Base-by-base conservation (phyloP, 352 stramenopile species). In the Albugo laibachii region DNA sequence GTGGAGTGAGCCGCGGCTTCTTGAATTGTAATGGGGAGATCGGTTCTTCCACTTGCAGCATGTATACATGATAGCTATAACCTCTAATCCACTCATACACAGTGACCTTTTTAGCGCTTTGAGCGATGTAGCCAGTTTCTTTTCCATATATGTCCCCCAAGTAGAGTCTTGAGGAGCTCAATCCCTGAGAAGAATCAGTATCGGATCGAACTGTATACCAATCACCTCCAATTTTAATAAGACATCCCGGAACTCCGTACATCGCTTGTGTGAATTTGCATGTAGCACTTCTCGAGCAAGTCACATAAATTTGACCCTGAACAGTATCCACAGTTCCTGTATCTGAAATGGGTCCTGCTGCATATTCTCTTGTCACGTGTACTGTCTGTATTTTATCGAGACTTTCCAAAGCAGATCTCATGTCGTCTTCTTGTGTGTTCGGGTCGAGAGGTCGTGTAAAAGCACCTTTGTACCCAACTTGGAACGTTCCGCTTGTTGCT, bases 1-100 rank as follows among this genome's bases (percentile, higher is more conserved):
- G 41, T 11, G 71, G 71, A 34, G 65, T 62, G 34, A 82, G 41
- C 0, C 69, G 61, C 0, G 72, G 72, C 35, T 80, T 66, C 50
- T 82, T 82, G 10, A 69, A 48, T 1, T 58, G 59, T 21, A 84
- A 42, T 35, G 77, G 78, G 2, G 13, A 35, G 1, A 84, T 50
- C 1, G 65, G 61, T 38, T 47, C 41, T 12, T 51, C 42, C 11
- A 84, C 57, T 11, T 48, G 55, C 11, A 87, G 53, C 63, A 87
- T 63, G 4, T 59, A 51, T 5, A 80, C 69, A 3, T 58, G 63
- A 69, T 70, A 87, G 1, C 65, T 45, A 36, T 84, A 84, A 19
- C 75, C 75, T 47, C 76, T 82, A 11, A 65, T 64, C 75, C 71
- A 87, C 47, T 84, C 71, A 39, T 71, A 78, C 1, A 80, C 68